These are phyloP conservation scores for Rhodotorula sp. DNA, from an alignment of 1,284 basidiomycete species.

Conservation along the genomic window DNA sequence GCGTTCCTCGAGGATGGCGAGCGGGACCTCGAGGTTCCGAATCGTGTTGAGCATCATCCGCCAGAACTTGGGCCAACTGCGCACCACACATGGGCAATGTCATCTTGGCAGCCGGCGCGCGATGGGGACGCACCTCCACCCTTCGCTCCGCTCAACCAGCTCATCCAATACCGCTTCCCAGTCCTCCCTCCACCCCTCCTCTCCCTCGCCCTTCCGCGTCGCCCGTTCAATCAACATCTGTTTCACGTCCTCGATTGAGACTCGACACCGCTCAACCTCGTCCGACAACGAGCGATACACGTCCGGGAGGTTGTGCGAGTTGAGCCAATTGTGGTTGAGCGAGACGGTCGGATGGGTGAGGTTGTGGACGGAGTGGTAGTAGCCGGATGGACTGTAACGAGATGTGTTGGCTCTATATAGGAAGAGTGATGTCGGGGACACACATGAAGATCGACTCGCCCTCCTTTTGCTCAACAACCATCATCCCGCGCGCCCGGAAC, in stretches of 20 bases:
- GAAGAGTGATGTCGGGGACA: not conserved
- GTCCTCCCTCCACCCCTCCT: slow-evolving; percentile 50
- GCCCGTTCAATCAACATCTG: slow-evolving; percentile 49
- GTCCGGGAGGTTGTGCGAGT: slow-evolving; percentile 53
- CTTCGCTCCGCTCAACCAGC: slow-evolving; percentile 53
- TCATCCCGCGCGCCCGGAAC: slow-evolving; percentile 41
- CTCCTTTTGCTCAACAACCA: slow-evolving; percentile 44
- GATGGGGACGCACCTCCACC: slow-evolving; percentile 50
- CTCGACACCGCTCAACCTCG: slow-evolving; percentile 51
- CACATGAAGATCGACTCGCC: slow-evolving; percentile 55
- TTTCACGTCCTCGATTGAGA: slow-evolving; percentile 54
- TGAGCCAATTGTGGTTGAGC: slow-evolving; percentile 58
- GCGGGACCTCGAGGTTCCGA: not conserved
- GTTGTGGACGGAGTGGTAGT: slow-evolving; percentile 45
- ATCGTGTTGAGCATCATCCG: slow-evolving; percentile 33
- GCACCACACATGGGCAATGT: too few species aligned
- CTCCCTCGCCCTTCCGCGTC: slow-evolving; percentile 19
- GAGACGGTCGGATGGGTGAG: slow-evolving; percentile 48
- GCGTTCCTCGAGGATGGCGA: not conserved
- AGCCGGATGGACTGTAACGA: slow-evolving; percentile 47
- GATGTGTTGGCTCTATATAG: too few species aligned
- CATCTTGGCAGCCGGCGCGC: not conserved
- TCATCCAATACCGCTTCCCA: slow-evolving; percentile 54
- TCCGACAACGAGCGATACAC: slow-evolving; percentile 53
- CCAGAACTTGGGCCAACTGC: slow-evolving; percentile 41